Evolutionary conservation across 164 flowering plant genomes (phyloP).

Genomic region (Stephania japonica): DNA sequence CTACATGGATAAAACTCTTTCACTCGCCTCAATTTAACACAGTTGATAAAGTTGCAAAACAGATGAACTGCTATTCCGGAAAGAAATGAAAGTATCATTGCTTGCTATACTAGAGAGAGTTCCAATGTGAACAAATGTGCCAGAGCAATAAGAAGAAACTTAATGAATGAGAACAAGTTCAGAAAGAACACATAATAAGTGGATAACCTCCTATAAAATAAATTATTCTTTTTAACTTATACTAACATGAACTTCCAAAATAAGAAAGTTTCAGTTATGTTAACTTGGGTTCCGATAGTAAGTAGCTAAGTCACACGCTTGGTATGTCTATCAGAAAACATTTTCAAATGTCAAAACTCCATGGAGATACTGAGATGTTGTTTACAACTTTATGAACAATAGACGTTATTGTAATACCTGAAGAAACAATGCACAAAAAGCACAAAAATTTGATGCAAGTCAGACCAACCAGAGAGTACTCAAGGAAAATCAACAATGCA

Average conservation of each 20-base stretch:
- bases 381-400: too few species aligned
- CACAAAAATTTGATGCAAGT: too few species aligned
- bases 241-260: background rate
- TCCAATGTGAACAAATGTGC: background rate
- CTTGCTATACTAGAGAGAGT: background rate
- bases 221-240: background rate
- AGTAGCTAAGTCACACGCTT: too few species aligned
- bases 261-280: too few species aligned
- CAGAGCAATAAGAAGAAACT: background rate
- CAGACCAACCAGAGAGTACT: too few species aligned
- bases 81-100: background rate
- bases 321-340: too few species aligned
- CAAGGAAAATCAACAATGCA: too few species aligned
- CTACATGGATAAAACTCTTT: background rate
- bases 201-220: background rate
- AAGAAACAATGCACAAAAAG: too few species aligned
- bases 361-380: too few species aligned
- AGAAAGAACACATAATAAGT: background rate
- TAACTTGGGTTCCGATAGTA: too few species aligned
- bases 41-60: background rate
- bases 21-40: background rate
- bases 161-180: background rate
- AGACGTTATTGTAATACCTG: too few species aligned
- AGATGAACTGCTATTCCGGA: background rate
- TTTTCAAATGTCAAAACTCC: too few species aligned